Evolutionary conservation across 169 alveolate genomes (phyloP), one percentile per base, ranked within the genome.

Genomic region (Plasmodium fragile): DNA sequence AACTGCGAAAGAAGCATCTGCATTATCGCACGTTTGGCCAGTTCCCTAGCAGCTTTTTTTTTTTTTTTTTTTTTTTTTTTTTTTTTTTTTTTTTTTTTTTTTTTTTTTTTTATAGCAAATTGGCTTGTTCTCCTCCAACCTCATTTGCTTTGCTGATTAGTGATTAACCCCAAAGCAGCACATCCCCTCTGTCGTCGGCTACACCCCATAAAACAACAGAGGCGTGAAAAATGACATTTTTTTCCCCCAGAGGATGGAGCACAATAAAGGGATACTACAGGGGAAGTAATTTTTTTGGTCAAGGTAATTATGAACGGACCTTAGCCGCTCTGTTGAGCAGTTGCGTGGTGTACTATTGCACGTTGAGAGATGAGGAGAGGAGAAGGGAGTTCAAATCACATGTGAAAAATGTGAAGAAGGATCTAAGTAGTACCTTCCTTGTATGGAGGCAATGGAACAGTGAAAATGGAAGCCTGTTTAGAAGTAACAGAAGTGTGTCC

Each of bases 291-390:
- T 34, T 55, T 55, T 45, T 49, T 11, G 52, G 30, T 13, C 71
- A 87, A 45, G 73, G 69, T 28, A 28, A 69, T 32, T 43, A 78
- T 45, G 89, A 70, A 52, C 5, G 53, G 16, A 72, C 32, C 39
- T 6, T 87, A n/a, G 28, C 82, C 1, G 25, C 41, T 1, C 13
- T 87, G 71, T 72, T 79, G 32, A 53, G 87, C 30, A 87, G 82
- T 18, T 80, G 93, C 16, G 30, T 55, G 3, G 18, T 89, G 39
- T 84, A 87, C 1, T 36, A 55, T 8, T 89, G 71, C 36, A 70
- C 70, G 25, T 32, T 77, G 13, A 65, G 43, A 34, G 71, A 80
- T 43, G 94, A 91, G 73, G 83, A 80, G 13, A 91, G 39, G 82
- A 91, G 94, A 91, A 53, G 71, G 8, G 71, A 91, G 25, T 25